Evolutionary conservation across 768 basidiomycete species (phyloP).

Genomic region (Hirschioporus abietinus): DNA sequence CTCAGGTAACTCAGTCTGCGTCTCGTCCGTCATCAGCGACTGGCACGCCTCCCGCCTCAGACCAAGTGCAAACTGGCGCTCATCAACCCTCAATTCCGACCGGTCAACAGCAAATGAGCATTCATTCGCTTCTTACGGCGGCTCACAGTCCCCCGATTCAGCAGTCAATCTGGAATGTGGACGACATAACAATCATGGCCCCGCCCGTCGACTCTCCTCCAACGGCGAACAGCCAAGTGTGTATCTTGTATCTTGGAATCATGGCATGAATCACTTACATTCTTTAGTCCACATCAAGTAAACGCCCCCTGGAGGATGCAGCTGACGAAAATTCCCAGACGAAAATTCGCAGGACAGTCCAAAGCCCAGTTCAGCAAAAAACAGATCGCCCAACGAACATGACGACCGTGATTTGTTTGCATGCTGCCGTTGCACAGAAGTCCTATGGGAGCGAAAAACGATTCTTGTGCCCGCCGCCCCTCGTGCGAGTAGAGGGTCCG

Average conservation of each 20-base stretch:
- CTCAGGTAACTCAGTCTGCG: constrained; percentile 22
- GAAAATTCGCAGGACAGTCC: constrained; percentile 81
- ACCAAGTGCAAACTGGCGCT: constrained; percentile 32
- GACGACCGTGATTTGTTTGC: constrained; percentile 87
- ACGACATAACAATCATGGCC: background rate
- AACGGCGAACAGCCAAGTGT: constrained; percentile 2
- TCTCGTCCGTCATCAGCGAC: constrained; percentile 21
- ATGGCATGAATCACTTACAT: background rate
- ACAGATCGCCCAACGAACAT: constrained; percentile 74
- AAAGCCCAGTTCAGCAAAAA: constrained; percentile 75
- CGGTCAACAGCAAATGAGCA: constrained; percentile 20
- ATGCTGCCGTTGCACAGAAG: constrained; percentile 93
- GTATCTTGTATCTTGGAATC: background rate
- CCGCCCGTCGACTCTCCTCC: background rate
- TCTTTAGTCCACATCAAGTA: constrained; percentile 40
- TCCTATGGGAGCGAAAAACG: constrained; percentile 95
- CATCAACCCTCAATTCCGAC: constrained; percentile 23
- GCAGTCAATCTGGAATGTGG: constrained; percentile 16
- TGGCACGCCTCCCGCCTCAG: constrained; percentile 24
- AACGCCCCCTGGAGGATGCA: constrained; percentile 71
- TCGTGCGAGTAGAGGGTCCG: constrained; percentile 91
- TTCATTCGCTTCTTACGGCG: constrained; percentile 21
- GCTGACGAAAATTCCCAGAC: constrained; percentile 58
- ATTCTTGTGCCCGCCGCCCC: constrained; percentile 88
- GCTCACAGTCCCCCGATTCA: constrained; percentile 12